Percentiles rank a stretch among this genome's conserved stretches.
Evolutionary conservation across 331 rosid species (phyloP).

Genomic region (Erythrophleum ivorense): DNA sequence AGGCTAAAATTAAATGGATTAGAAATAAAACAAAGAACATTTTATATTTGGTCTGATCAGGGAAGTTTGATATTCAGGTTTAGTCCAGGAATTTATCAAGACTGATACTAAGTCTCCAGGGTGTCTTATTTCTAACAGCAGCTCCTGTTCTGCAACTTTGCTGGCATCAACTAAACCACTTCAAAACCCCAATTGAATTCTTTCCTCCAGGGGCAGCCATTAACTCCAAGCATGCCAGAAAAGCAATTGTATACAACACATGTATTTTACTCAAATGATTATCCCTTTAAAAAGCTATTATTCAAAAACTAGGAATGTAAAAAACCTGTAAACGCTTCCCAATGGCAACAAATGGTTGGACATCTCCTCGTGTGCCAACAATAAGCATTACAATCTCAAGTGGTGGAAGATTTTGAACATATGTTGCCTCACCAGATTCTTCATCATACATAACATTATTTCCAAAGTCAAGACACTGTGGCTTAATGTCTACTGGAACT

Average conservation of each 20-base stretch:
- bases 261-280: conserved; percentile 29
- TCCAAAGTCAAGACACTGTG: conserved; percentile 47
- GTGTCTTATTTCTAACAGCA: conserved; percentile 32
- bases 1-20: neutral
- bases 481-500: conserved; percentile 62
- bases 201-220: conserved; percentile 30
- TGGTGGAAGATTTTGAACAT: conserved; percentile 52
- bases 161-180: conserved; percentile 13
- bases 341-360: conserved; percentile 93
- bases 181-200: conserved; percentile 23
- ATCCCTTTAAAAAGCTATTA: conserved; percentile 18
- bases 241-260: neutral
- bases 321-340: conserved; percentile 88
- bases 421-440: conserved; percentile 37
- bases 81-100: conserved; percentile 22
- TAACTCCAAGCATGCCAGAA: conserved; percentile 24
- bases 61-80: neutral
- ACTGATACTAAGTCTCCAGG: conserved; percentile 5
- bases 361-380: conserved; percentile 95
- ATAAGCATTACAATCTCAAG: conserved; percentile 91
- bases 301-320: conserved; percentile 22
- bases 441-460: conserved; percentile 42
- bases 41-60: neutral
- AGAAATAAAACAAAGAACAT: neutral
- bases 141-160: conserved; percentile 17